phyloP scores from a whole-genome alignment of 2,329 filamentous ascomycete genomes.

The Volutella citrinella region DNA sequence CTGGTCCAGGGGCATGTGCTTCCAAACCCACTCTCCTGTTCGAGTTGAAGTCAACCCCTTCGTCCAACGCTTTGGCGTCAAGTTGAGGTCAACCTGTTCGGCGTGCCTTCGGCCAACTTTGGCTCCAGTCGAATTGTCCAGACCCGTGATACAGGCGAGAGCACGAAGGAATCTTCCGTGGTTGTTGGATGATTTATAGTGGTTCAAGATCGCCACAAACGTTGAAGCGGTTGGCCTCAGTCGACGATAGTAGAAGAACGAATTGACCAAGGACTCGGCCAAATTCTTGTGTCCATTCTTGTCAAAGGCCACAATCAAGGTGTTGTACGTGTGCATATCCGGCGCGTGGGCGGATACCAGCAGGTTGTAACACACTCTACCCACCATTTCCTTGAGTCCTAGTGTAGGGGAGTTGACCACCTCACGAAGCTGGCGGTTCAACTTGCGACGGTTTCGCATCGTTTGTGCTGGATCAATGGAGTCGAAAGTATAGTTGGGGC shows the following conservation, averaged over 20 bases:
- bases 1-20: constrained; percentile 37
- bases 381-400: constrained; percentile 32
- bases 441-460: constrained; percentile 17
- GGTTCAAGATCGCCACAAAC: constrained; percentile 46
- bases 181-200: constrained; percentile 43
- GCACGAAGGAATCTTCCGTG: constrained; percentile 41
- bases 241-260: constrained; percentile 43
- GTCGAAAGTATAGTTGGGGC: constrained; percentile 24
- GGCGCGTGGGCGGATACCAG: constrained; percentile 60
- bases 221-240: constrained; percentile 49
- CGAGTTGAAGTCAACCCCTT: constrained; percentile 25
- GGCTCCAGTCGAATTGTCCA: constrained; percentile 37
- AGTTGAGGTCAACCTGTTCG: constrained; percentile 30
- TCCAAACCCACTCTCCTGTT: constrained; percentile 35
- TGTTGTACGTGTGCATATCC: constrained; percentile 68
- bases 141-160: constrained; percentile 44
- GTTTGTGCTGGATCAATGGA: constrained; percentile 26
- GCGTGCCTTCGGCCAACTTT: constrained; percentile 35
- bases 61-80: constrained; percentile 20
- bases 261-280: constrained; percentile 51
- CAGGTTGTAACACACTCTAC: constrained; percentile 61
- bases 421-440: constrained; percentile 31
- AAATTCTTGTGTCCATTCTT: constrained; percentile 46
- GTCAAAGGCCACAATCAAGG: constrained; percentile 65
- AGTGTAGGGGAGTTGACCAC: constrained; percentile 23